A percentile compares a stretch with the other conserved stretches of the same genome.
These are phyloP conservation scores for Amanita fuliginea DNA, from an alignment of 768 basidiomycete genomes.

Conservation along the genomic window DNA sequence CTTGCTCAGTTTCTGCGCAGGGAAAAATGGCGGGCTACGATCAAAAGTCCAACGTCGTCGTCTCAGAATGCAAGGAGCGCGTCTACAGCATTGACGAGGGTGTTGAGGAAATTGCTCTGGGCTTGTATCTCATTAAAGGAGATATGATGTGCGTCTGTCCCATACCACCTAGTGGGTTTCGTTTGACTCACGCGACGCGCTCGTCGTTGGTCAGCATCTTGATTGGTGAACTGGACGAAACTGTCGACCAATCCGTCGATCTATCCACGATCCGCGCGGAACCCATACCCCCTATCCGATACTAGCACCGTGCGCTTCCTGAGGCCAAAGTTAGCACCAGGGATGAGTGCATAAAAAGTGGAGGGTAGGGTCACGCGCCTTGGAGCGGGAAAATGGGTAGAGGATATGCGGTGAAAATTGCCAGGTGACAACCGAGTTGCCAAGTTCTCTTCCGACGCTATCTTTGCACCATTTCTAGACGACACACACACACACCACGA, in stretches of 20 bases:
- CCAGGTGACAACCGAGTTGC: too few relatives aligned
- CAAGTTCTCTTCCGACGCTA: too few relatives aligned
- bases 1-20: constrained; percentile 25
- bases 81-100: constrained; percentile 86
- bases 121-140: constrained; percentile 94
- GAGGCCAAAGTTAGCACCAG: background rate
- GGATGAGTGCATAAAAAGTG: too few relatives aligned
- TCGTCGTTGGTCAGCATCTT: constrained; percentile 35
- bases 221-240: constrained; percentile 81
- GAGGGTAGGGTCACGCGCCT: too few relatives aligned
- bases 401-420: too few relatives aligned
- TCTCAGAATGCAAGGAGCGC: constrained; percentile 89
- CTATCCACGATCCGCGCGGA: constrained; percentile 77
- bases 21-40: constrained; percentile 89
- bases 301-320: constrained; percentile 26
- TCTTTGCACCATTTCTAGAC: too few relatives aligned
- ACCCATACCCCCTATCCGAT: constrained; percentile 74
- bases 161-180: background rate
- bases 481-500: too few relatives aligned
- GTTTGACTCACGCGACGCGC: constrained; percentile 2
- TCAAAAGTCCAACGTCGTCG: constrained; percentile 92
- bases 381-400: too few relatives aligned
- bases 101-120: constrained; percentile 89
- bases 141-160: constrained; percentile 84
- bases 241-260: constrained; percentile 64